A percentile compares a stretch with the other conserved stretches of the same genome.
phyloP scores from a whole-genome alignment of 1,139 yeast species.

The Geotrichum australiense region DNA sequence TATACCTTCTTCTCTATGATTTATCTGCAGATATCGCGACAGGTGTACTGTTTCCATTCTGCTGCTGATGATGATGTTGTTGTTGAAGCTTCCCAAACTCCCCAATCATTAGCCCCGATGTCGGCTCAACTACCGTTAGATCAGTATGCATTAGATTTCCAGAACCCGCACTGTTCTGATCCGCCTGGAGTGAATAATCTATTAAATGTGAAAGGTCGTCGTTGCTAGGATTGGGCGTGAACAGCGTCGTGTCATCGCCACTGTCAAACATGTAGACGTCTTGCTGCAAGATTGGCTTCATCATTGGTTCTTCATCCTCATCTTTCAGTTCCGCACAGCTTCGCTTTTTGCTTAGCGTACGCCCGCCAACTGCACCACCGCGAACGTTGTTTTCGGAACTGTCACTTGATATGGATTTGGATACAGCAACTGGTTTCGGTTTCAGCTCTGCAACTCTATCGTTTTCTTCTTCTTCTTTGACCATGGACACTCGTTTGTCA shows the following conservation, averaged over 20 bases:
- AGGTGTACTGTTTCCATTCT: neutral
- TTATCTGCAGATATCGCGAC: constrained; percentile 2
- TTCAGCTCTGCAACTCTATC: neutral
- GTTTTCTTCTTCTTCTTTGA: constrained; percentile 17
- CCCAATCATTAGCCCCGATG: neutral
- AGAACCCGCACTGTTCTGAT: neutral
- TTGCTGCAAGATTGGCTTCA: neutral
- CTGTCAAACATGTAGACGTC: constrained; percentile 7
- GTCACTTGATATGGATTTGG: no score
- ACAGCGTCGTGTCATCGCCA: constrained; percentile 11
- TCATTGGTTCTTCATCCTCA: neutral
- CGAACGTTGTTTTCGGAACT: no score
- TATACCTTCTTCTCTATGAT: neutral
- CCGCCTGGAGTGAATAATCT: constrained; percentile 9
- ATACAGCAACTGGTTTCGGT: no score
- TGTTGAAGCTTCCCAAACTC: constrained; percentile 4
- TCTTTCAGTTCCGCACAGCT: no score
- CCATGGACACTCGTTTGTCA: constrained; percentile 14
- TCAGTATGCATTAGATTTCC: constrained; percentile 11
- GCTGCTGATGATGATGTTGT: no score
- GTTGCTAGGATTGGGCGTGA: neutral
- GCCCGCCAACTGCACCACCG: no score
- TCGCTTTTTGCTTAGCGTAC: no score
- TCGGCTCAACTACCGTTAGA: constrained; percentile 6
- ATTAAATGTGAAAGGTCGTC: constrained; percentile 10